phyloP scores from a whole-genome alignment of 176 grass and related monocot species.

The Oryza australiensis region DNA sequence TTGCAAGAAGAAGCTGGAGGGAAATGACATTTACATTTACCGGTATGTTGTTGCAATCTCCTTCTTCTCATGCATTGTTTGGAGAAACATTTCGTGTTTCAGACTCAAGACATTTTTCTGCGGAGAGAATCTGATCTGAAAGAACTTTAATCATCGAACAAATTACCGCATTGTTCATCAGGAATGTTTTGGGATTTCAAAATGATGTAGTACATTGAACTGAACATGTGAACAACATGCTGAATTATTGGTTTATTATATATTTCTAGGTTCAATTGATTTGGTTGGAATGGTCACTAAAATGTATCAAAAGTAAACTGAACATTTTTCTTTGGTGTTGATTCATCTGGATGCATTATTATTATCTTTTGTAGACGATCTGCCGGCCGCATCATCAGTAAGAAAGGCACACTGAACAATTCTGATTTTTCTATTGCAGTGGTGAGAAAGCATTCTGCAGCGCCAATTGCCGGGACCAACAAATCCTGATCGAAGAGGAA shows the following conservation, averaged over 20 bases:
- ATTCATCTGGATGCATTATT: neutral
- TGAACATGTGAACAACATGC: neutral
- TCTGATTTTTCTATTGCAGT: conserved; percentile 37
- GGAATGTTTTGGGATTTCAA: neutral
- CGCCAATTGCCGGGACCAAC: conserved; percentile 63
- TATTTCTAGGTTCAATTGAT: neutral
- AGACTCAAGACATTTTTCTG: neutral
- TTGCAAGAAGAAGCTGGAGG: conserved; percentile 77
- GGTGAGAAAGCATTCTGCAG: conserved; percentile 93
- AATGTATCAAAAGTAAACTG: neutral
- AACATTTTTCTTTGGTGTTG: neutral
- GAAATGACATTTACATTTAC: conserved; percentile 92
- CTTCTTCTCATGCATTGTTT: conserved; percentile 25
- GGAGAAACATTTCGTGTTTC: neutral
- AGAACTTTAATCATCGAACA: neutral
- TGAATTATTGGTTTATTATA: neutral
- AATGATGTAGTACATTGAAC: neutral
- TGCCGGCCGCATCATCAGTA: conserved; percentile 5
- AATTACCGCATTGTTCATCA: neutral
- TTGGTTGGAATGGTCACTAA: neutral
- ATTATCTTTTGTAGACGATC: neutral
- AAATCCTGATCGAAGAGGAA: conserved; percentile 75
- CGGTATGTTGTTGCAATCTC: conserved; percentile 47
- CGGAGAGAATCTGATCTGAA: neutral
- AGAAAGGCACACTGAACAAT: conserved; percentile 3